Percentiles rank a stretch among this genome's conserved stretches.
These are phyloP conservation scores for Agrocybe chaxingu DNA, from an alignment of 768 basidiomycete genomes.

Conservation along the genomic window DNA sequence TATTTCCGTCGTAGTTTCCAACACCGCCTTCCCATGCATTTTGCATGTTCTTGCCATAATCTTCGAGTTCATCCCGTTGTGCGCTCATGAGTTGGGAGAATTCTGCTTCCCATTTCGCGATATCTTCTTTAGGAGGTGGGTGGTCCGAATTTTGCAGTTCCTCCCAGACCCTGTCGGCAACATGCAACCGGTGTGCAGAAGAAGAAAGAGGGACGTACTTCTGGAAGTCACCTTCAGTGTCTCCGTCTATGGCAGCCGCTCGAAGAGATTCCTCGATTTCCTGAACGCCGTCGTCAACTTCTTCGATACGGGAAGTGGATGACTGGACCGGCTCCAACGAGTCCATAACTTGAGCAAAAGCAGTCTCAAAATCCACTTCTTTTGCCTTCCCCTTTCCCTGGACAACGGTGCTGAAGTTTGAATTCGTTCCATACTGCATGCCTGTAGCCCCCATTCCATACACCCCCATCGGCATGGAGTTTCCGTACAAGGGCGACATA, in stretches of 20 bases:
- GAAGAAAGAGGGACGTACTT: constrained; percentile 34
- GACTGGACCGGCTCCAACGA: constrained; percentile 41
- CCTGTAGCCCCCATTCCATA: constrained; percentile 28
- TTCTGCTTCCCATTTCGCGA: constrained; percentile 81
- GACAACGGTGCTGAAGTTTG: constrained; percentile 19
- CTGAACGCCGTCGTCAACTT: constrained; percentile 42
- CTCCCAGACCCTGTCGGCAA: constrained; percentile 53
- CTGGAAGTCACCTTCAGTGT: constrained; percentile 47
- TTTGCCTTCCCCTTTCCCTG: constrained; percentile 80
- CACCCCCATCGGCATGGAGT: constrained; percentile 37
- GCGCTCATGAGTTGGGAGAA: constrained; percentile 75
- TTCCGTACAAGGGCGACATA: constrained; percentile 34
- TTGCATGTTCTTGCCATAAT: constrained; percentile 61
- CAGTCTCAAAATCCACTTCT: constrained; percentile 82
- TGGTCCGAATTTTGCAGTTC: constrained; percentile 55
- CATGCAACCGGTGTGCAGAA: not conserved
- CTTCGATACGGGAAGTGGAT: constrained; percentile 49
- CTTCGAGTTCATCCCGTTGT: constrained; percentile 64
- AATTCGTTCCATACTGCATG: constrained; percentile 31
- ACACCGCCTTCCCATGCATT: constrained; percentile 59
- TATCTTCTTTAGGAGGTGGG: constrained; percentile 57
- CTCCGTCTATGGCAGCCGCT: constrained; percentile 12
- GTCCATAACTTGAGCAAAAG: constrained; percentile 67
- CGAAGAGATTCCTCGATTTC: constrained; percentile 34
- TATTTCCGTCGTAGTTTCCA: constrained; percentile 37